Evolutionary conservation across 2,329 filamentous ascomycete species (phyloP).

Genomic region (Cryphonectria carpinicola): DNA sequence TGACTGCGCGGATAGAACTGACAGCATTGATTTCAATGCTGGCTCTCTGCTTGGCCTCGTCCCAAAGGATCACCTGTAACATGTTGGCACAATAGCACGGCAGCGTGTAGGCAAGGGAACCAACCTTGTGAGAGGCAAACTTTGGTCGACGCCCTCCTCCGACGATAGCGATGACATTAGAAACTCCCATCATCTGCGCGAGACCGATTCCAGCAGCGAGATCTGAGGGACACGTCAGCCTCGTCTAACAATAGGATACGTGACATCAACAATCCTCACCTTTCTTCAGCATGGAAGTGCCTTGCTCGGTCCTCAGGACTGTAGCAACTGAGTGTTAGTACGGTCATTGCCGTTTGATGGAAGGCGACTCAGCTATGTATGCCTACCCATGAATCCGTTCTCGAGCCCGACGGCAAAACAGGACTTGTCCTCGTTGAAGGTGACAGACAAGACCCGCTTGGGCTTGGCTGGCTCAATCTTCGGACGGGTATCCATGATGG

Average conservation of each 20-base stretch:
- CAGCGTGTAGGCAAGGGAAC: constrained; percentile 11
- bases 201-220: constrained; percentile 83
- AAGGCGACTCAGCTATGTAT: too few species aligned
- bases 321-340: constrained; percentile 35
- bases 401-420: constrained; percentile 89
- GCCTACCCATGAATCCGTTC: constrained; percentile 79
- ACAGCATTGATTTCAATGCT: constrained; percentile 80
- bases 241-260: constrained; percentile 15
- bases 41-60: constrained; percentile 75
- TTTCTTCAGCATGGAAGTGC: constrained; percentile 63
- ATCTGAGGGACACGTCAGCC: constrained; percentile 48
- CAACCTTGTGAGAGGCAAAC: constrained; percentile 82
- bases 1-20: constrained; percentile 78
- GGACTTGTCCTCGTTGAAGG: constrained; percentile 83
- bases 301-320: constrained; percentile 77
- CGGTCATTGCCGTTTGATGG: not conserved
- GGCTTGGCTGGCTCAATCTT: constrained; percentile 78
- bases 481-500: constrained; percentile 83
- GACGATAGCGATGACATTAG: constrained; percentile 86
- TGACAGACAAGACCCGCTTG: constrained; percentile 77
- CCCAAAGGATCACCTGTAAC: constrained; percentile 80
- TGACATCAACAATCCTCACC: constrained; percentile 13
- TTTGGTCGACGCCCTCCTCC: constrained; percentile 86
- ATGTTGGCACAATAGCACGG: not conserved
- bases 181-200: constrained; percentile 83